Evolutionary conservation across 192 early-diverging fungal species (phyloP), one percentile per base, ranked within the genome.

Genomic region (Coemansia erecta): DNA sequence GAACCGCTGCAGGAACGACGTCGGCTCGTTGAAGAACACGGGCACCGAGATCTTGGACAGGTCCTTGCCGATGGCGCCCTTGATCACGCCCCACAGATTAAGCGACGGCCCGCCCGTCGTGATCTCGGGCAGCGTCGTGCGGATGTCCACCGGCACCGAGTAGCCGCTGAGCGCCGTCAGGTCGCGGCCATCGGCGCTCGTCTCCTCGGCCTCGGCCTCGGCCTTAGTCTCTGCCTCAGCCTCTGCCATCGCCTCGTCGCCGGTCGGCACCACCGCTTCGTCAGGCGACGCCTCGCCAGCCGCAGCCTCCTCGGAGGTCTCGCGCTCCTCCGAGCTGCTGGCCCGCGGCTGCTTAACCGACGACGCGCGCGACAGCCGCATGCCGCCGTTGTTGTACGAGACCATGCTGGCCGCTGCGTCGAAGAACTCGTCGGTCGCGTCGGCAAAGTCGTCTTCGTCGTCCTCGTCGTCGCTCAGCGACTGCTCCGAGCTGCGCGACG

Each of bases 1-100:
- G 81, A 93, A 90, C 46, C 90, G 80, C 71, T 95, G 93, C 74
- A 94, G 61, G 81, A 93, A 89, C 18, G 85, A 87, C 1, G 90
- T 85, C 0, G 93, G 93, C 66, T 94, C 93, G 69, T 93, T 93
- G 81, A 94, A 92, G 61, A 90, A 87, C 10, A 93, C 93, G 0
- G 93, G 93, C 28, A 95, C 81, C 0, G 90, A 91, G 40, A 95
- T 86, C 59, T 89, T 88, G 28, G 83, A 83, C 61, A 95, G 70
- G 55, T 95, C 89, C 80, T 88, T 93, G 52, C 93, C 93, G 23
- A 95, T 90, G 3, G 91, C 88, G 45, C 85, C 88, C 73, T 90
- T 93, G 31, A 95, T 78, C 56, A 95, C 86, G n/a, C 86, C 84
- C 91, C 93, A 94, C 62, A 93, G 72, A 15, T 84, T 84, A 28